Conservation (phyloP, 2,329 filamentous ascomycete species). For the Tolypocladium guangdongense region DNA sequence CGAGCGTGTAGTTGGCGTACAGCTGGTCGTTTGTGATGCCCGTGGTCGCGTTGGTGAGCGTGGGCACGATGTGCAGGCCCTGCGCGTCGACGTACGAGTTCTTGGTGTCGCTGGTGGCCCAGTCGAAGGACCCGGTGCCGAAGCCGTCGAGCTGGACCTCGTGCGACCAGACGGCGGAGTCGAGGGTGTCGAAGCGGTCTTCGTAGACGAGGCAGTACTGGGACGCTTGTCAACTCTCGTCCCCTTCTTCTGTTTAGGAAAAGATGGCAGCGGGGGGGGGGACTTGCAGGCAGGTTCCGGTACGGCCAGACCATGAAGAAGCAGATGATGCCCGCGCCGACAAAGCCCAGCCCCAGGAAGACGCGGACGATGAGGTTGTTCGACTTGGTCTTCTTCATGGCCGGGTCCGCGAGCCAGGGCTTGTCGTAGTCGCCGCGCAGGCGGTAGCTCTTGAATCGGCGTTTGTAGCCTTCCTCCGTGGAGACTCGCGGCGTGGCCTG, state of each 20-base stretch:
- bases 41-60: slow-evolving; percentile 32
- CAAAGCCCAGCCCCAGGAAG: slow-evolving; percentile 21
- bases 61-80: slow-evolving; percentile 45
- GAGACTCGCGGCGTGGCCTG: not conserved
- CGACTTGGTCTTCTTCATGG: slow-evolving; percentile 20
- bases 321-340: slow-evolving; percentile 20
- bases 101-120: slow-evolving; percentile 35
- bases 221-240: too few species aligned
- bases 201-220: slow-evolving; percentile 38
- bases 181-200: slow-evolving; percentile 35
- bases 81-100: slow-evolving; percentile 37
- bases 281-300: slow-evolving; percentile 8
- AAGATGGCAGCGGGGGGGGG: too few species aligned
- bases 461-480: slow-evolving; percentile 3
- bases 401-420: slow-evolving; percentile 25
- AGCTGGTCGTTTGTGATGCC: slow-evolving; percentile 26
- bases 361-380: slow-evolving; percentile 23
- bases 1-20: slow-evolving; percentile 29
- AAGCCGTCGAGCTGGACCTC: slow-evolving; percentile 34
- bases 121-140: slow-evolving; percentile 41
- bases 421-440: slow-evolving; percentile 23
- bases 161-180: slow-evolving; percentile 34
- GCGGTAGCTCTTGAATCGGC: slow-evolving; percentile 22
- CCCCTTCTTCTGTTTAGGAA: too few species aligned
- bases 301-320: slow-evolving; percentile 18